Evolutionary conservation across 768 basidiomycete species (phyloP).

Genomic region (Trametes meyenii): DNA sequence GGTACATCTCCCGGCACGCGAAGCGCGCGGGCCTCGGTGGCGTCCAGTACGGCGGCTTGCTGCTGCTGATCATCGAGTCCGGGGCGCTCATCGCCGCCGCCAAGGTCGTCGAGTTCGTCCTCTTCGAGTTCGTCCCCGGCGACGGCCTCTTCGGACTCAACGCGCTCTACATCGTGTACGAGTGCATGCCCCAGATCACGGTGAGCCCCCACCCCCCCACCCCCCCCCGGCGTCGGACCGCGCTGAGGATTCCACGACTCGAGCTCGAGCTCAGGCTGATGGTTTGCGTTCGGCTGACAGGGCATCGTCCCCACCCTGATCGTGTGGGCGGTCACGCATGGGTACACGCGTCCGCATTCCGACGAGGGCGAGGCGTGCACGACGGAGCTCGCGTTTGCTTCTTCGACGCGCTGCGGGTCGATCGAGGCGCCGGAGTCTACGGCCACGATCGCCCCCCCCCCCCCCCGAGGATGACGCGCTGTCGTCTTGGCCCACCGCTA

Average conservation of each 20-base stretch:
- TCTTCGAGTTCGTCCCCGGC: constrained; percentile 16
- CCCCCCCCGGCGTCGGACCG: too few relatives aligned
- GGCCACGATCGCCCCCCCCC: too few relatives aligned
- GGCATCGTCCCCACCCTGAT: too few relatives aligned
- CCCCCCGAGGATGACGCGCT: too few relatives aligned
- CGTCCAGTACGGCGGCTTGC: constrained; percentile 9
- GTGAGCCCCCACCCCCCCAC: constrained; percentile 4
- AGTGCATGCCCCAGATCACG: constrained; percentile 22
- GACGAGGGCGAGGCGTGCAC: too few relatives aligned
- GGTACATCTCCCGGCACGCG: neutral
- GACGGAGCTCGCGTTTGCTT: too few relatives aligned
- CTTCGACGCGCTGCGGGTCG: too few relatives aligned
- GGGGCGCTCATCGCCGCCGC: constrained; percentile 15
- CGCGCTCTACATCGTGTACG: constrained; percentile 21
- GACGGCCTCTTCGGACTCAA: constrained; percentile 8
- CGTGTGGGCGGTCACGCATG: too few relatives aligned
- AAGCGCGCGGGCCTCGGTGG: neutral
- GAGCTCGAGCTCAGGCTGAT: neutral
- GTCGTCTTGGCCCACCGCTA: too few relatives aligned
- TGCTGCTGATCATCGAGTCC: constrained; percentile 21
- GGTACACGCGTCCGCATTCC: too few relatives aligned
- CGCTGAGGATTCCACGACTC: too few relatives aligned
- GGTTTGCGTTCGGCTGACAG: neutral
- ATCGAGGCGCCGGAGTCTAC: too few relatives aligned
- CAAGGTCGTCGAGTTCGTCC: constrained; percentile 19